phyloP scores from a whole-genome alignment of 176 grass and related monocot genomes.

The Poa annua region DNA sequence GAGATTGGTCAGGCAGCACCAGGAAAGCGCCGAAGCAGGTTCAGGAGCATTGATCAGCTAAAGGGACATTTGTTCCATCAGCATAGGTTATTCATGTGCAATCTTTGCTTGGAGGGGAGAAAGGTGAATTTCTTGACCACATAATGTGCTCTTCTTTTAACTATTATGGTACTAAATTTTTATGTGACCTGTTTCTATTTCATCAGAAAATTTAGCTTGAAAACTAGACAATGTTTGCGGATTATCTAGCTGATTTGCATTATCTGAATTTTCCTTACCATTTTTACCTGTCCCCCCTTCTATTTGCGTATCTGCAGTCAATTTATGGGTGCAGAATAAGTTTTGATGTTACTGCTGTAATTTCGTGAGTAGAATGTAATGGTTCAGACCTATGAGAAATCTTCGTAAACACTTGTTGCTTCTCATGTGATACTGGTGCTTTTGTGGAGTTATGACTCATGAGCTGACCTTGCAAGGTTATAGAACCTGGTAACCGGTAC shows the following conservation, averaged over 20 bases:
- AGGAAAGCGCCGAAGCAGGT: conserved; percentile 68
- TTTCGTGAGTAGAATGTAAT: not conserved
- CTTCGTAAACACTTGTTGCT: not conserved
- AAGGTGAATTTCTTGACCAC: conserved; percentile 61
- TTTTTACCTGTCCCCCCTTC: not conserved
- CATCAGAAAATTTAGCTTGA: conserved; percentile 5
- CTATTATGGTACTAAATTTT: not conserved
- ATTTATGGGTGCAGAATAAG: not conserved
- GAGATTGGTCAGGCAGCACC: conserved; percentile 49
- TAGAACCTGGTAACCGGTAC: conserved; percentile 16
- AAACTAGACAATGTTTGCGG: not conserved
- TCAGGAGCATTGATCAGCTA: conserved; percentile 88
- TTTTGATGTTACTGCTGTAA: not conserved
- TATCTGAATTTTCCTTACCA: not conserved
- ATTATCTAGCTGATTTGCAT: conserved; percentile 25
- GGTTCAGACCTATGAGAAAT: not conserved
- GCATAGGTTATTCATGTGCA: conserved; percentile 83
- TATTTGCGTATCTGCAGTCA: not conserved
- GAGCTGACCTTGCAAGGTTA: not conserved
- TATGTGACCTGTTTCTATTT: not conserved
- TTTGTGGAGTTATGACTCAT: not conserved
- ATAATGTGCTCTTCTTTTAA: conserved; percentile 7
- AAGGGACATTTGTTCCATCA: conserved; percentile 88
- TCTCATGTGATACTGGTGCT: not conserved
- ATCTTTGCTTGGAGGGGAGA: conserved; percentile 90